Evolutionary conservation across 2,329 filamentous ascomycete genomes (phyloP).

Genomic region (Apiospora hydei): DNA sequence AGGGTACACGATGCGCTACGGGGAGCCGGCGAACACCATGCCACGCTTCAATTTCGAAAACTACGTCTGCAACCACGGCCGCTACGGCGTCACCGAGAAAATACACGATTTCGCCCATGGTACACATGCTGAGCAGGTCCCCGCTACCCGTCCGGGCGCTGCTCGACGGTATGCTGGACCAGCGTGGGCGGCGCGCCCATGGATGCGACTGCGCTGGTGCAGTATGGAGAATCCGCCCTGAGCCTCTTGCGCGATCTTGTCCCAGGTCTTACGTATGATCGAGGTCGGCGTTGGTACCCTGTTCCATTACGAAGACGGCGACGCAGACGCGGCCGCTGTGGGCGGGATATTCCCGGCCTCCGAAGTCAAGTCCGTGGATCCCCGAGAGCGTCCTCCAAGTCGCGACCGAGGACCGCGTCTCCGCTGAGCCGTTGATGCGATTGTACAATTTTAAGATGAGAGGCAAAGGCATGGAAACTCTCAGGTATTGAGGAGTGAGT

Average conservation of each 20-base stretch:
- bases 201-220: too few relatives aligned
- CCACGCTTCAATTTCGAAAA: constrained; percentile 50
- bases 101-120: constrained; percentile 55
- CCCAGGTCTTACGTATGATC: too few relatives aligned
- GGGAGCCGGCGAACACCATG: too few relatives aligned
- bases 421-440: constrained; percentile 11
- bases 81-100: constrained; percentile 56
- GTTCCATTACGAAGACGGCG: too few relatives aligned
- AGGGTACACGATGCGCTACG: constrained; percentile 53
- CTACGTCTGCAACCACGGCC: constrained; percentile 48
- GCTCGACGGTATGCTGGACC: too few relatives aligned
- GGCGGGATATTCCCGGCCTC: constrained; percentile 50
- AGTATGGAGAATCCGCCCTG: too few relatives aligned
- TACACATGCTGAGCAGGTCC: constrained; percentile 44
- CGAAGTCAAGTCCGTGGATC: constrained; percentile 37
- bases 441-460: constrained; percentile 18
- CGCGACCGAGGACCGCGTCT: not conserved
- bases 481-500: constrained; percentile 38
- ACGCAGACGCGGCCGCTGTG: too few relatives aligned
- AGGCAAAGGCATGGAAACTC: not conserved
- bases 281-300: too few relatives aligned
- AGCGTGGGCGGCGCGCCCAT: too few relatives aligned
- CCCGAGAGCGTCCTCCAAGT: not conserved
- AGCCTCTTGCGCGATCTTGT: too few relatives aligned
- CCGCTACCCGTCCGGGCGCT: constrained; percentile 37